Conservation (phyloP, 306 rosid species). For the Pyrus communis region DNA sequence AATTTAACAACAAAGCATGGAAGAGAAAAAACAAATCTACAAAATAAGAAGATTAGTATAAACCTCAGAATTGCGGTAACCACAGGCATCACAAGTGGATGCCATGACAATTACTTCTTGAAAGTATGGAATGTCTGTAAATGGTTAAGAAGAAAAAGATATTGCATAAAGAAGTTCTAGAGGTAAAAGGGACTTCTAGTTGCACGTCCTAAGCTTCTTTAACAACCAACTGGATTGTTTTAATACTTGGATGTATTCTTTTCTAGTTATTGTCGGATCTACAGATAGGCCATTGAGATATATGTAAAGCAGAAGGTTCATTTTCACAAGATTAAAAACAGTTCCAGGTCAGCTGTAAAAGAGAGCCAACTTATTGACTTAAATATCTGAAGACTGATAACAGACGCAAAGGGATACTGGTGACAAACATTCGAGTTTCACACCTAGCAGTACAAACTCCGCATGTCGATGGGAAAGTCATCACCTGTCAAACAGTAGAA, state of each 20-base stretch:
- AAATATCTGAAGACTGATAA: background rate
- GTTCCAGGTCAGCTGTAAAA: too few species aligned
- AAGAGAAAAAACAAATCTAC: conserved; percentile 7
- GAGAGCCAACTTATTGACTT: background rate
- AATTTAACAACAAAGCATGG: conserved; percentile 10
- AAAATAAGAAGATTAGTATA: conserved; percentile 10
- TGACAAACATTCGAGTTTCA: conserved; percentile 95
- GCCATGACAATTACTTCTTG: conserved; percentile 98
- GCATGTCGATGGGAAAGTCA: conserved; percentile 97
- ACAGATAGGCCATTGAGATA: background rate
- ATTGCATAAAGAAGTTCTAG: background rate
- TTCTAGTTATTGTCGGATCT: background rate
- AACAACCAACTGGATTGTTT: background rate
- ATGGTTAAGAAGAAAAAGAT: conserved; percentile 37
- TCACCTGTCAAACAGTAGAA: conserved; percentile 49
- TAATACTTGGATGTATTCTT: background rate
- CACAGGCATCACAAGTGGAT: conserved; percentile 87
- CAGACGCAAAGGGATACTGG: conserved; percentile 65
- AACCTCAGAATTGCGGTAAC: conserved; percentile 99
- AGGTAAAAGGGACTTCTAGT: background rate
- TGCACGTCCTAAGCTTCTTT: background rate
- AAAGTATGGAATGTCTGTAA: conserved; percentile 86
- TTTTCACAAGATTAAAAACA: background rate
- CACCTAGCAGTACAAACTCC: conserved; percentile 62
- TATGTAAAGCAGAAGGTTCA: background rate